Conservation (phyloP, 805 yeast species). For the Hanseniaspora nectarophila region DNA sequence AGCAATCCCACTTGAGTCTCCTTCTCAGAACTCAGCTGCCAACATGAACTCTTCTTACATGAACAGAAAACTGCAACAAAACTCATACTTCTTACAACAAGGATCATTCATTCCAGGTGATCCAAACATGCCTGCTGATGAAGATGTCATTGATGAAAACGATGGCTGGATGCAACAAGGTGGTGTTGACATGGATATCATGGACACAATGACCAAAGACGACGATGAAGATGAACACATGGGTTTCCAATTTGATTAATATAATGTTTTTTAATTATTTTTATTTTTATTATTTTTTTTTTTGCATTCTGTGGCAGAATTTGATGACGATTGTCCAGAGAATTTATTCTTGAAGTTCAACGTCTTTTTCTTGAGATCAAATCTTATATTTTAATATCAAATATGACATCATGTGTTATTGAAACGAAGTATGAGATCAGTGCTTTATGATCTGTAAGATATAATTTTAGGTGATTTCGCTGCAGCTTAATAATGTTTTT, state of each 20-base stretch:
- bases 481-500: too few species aligned
- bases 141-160: slow-evolving; percentile 68
- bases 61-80: slow-evolving; percentile 28
- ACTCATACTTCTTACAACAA: slow-evolving; percentile 36
- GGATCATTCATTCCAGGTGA: slow-evolving; percentile 72
- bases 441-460: too few species aligned
- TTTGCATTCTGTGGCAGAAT: too few species aligned
- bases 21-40: slow-evolving; percentile 20
- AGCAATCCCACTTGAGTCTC: slow-evolving; percentile 65
- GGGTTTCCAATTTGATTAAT: slow-evolving; percentile 15
- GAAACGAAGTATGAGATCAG: too few species aligned
- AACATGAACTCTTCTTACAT: slow-evolving; percentile 13
- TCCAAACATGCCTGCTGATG: slow-evolving; percentile 70
- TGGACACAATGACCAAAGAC: slow-evolving; percentile 21
- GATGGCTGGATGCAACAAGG: slow-evolving; percentile 27
- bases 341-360: too few species aligned
- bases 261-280: neutral
- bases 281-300: neutral
- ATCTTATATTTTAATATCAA: too few species aligned
- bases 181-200: slow-evolving; percentile 15
- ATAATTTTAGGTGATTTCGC: too few species aligned
- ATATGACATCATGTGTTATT: too few species aligned
- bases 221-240: slow-evolving; percentile 17
- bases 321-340: too few species aligned
- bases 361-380: too few species aligned